Conservation (phyloP, 2,329 filamentous ascomycete species). For the Colletotrichum phormii region DNA sequence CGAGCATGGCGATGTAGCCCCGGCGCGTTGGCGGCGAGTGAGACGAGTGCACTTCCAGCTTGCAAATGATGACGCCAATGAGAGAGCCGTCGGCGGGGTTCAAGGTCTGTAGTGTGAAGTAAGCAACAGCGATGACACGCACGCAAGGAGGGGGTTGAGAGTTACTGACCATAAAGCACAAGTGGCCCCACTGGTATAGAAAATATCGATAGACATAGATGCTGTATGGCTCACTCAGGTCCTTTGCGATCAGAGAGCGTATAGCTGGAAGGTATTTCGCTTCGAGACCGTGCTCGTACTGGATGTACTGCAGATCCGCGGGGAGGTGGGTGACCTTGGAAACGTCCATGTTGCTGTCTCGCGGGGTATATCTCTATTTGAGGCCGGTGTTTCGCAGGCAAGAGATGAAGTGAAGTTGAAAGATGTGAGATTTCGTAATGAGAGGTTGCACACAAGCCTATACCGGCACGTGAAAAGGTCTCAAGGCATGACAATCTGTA, state of each 20-base stretch:
- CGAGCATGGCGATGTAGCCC: slow-evolving; percentile 98
- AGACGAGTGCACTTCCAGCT: slow-evolving; percentile 89
- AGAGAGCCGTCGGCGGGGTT: slow-evolving; percentile 72
- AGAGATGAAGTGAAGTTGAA: background rate
- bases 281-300: slow-evolving; percentile 72
- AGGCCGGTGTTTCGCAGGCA: background rate
- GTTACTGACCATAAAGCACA: slow-evolving; percentile 88
- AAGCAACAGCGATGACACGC: background rate
- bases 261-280: slow-evolving; percentile 83
- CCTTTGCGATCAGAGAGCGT: slow-evolving; percentile 91
- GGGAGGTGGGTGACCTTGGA: slow-evolving; percentile 50
- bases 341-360: slow-evolving; percentile 47
- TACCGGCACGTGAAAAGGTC: slow-evolving; percentile 8
- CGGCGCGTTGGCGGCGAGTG: slow-evolving; percentile 80
- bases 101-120: slow-evolving; percentile 58
- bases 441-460: slow-evolving; percentile 11
- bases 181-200: slow-evolving; percentile 94
- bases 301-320: slow-evolving; percentile 66
- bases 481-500: slow-evolving; percentile 33
- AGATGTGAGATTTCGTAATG: background rate
- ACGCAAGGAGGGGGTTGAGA: background rate
- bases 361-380: background rate
- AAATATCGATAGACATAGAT: slow-evolving; percentile 99
- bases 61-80: slow-evolving; percentile 93
- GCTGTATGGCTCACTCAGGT: slow-evolving; percentile 97